Evolutionary conservation across 2,329 filamentous ascomycete species (phyloP), one percentile per base, ranked within the genome.

Genomic region (Orbilia oligospora): DNA sequence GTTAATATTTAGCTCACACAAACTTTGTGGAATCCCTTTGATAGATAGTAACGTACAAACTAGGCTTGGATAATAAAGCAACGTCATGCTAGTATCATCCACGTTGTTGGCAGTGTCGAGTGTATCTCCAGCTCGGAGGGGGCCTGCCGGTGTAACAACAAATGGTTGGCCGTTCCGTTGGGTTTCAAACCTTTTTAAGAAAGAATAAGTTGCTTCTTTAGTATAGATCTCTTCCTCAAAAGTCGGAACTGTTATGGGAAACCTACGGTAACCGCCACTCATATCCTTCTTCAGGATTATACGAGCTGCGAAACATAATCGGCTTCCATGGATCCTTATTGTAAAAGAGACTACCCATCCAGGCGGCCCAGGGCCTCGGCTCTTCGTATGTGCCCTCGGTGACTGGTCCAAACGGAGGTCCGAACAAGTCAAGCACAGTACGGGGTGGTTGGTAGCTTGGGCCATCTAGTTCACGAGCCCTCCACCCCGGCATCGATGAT

Each of bases 401-500:
- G 2, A 66, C 36, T 5, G 41, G 48, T 36, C 49, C 51, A 18
- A 77, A 77, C 4, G 73, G 73, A 18, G 67, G 73, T 14, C 73
- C 67, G 33, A 77, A 71, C 3, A 77, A 30, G 5, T 71, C 44
- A 4, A 71, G 18, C 5, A 77, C 61, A 0, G 73, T 53, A 2
- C 30, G 33, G 1, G 18, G 24, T 8, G 58, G 51, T 14, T n/a
- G 5, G 1, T n/a, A 27, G 12, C 24, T 22, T 10, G 49, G 38
- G 33, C 55, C 49, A 14, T 71, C 56, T 12, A n/a, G n/a, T 51
- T 20, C n/a, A 6, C 56, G 48, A 6, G 38, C 48, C 33, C 73
- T 63, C 73, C 73, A 71, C 9, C 73, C 73, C 0, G 67, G 67
- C 67, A 77, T 77, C 8, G 58, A 70, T 24, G 58, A 51, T 41